Percentiles rank a stretch among this genome's conserved stretches.
Evolutionary conservation across 176 grass and related monocot species (phyloP).

Genomic region (Carex pumila): DNA sequence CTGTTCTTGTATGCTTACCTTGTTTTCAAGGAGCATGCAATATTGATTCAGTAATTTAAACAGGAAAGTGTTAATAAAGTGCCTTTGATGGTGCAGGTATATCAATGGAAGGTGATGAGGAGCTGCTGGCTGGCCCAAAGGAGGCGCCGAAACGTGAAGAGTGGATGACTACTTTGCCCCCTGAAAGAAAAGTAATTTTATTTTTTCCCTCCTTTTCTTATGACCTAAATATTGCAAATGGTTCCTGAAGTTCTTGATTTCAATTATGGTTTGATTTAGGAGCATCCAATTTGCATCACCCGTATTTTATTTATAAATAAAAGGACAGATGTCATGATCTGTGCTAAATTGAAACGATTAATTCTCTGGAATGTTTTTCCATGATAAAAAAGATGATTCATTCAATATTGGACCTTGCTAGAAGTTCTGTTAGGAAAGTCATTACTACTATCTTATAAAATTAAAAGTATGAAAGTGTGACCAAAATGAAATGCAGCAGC

Average conservation of each 20-base stretch:
- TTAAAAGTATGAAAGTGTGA: too few species aligned
- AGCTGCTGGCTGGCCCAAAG: slow-evolving; percentile 76
- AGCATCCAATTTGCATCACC: not conserved
- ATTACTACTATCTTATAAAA: too few species aligned
- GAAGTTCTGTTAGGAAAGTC: too few species aligned
- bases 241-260: not conserved
- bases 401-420: too few species aligned
- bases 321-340: too few species aligned
- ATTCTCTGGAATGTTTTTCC: too few species aligned
- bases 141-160: slow-evolving; percentile 79
- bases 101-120: slow-evolving; percentile 86
- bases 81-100: slow-evolving; percentile 38
- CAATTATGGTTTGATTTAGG: not conserved
- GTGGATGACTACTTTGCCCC: slow-evolving; percentile 97
- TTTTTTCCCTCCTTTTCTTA: not conserved
- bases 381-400: too few species aligned
- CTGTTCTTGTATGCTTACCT: not conserved
- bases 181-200: slow-evolving; percentile 83
- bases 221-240: not conserved
- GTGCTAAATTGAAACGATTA: too few species aligned
- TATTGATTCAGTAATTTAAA: not conserved
- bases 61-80: not conserved
- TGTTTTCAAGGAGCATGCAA: not conserved
- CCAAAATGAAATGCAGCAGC: too few species aligned
- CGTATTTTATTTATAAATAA: not conserved